phyloP scores from a whole-genome alignment of 2,329 filamentous ascomycete species.

The Arthrocladium fulminans region DNA sequence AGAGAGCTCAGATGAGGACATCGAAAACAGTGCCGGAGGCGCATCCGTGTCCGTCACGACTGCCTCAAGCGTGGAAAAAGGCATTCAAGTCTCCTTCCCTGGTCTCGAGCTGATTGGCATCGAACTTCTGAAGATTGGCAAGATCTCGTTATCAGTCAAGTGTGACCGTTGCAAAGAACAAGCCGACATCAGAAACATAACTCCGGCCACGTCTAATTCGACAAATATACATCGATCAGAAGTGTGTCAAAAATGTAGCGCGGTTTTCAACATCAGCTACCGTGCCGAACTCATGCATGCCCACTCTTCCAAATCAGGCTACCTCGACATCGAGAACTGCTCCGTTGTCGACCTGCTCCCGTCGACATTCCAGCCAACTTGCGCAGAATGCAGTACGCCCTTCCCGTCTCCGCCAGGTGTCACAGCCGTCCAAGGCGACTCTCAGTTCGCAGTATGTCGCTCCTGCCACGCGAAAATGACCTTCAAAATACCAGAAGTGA shows the following conservation, averaged over 20 bases:
- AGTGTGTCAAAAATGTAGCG: slow-evolving; percentile 49
- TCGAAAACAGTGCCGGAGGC: slow-evolving; percentile 30
- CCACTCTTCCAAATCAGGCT: slow-evolving; percentile 65
- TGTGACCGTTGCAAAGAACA: slow-evolving; percentile 69
- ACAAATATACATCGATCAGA: slow-evolving; percentile 29
- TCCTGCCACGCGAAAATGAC: slow-evolving; percentile 72
- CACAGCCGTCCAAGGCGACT: slow-evolving; percentile 64
- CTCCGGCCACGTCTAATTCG: slow-evolving; percentile 26
- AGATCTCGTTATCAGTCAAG: slow-evolving; percentile 62
- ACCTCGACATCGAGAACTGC: slow-evolving; percentile 67
- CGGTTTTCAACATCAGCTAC: slow-evolving; percentile 35
- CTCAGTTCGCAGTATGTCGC: slow-evolving; percentile 64
- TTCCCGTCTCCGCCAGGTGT: slow-evolving; percentile 52
- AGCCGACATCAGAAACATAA: slow-evolving; percentile 60
- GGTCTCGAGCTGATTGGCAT: slow-evolving; percentile 67
- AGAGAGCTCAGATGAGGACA: slow-evolving; percentile 24
- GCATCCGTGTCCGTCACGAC: slow-evolving; percentile 29
- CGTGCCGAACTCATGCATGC: slow-evolving; percentile 63
- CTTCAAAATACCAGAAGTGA: slow-evolving; percentile 68
- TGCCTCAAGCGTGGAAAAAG: slow-evolving; percentile 43
- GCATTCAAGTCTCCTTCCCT: slow-evolving; percentile 72
- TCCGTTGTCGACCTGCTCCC: slow-evolving; percentile 67
- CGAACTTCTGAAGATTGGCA: slow-evolving; percentile 61
- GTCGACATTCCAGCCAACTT: slow-evolving; percentile 71
- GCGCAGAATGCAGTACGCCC: slow-evolving; percentile 62